phyloP scores from a whole-genome alignment of 352 stramenopile species.

The Hyaloperonospora arabidopsidis region DNA sequence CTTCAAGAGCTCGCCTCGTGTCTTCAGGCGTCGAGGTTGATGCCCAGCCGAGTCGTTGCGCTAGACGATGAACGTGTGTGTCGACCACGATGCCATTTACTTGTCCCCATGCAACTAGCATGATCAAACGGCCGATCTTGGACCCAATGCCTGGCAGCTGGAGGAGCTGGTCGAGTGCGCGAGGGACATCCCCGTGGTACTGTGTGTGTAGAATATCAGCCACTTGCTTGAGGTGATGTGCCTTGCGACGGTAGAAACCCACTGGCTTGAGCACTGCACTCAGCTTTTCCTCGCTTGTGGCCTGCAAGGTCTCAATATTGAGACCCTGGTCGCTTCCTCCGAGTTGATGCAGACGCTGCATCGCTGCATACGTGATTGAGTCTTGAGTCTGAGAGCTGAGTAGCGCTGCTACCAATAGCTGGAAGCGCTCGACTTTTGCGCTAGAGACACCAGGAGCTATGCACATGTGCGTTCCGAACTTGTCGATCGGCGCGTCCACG shows the following conservation, averaged over 20 bases:
- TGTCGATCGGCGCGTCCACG: constrained; percentile 49
- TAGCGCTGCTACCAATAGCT: constrained; percentile 53
- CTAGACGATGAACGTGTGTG: constrained; percentile 69
- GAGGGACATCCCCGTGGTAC: constrained; percentile 45
- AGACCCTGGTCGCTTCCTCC: constrained; percentile 32
- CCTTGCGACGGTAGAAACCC: constrained; percentile 70
- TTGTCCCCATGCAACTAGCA: constrained; percentile 52
- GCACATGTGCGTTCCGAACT: constrained; percentile 61
- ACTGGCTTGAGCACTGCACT: constrained; percentile 52
- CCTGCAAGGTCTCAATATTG: constrained; percentile 36
- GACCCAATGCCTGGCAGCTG: constrained; percentile 56
- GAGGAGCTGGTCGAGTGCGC: constrained; percentile 33
- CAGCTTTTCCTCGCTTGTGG: constrained; percentile 27
- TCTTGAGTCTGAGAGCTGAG: constrained; percentile 74
- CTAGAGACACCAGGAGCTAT: constrained; percentile 22
- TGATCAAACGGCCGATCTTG: constrained; percentile 65
- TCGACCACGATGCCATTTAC: constrained; percentile 71
- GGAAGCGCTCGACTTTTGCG: constrained; percentile 41
- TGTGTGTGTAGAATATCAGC: constrained; percentile 32
- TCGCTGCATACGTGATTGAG: constrained; percentile 54
- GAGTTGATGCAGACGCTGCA: constrained; percentile 54
- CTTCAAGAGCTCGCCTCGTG: constrained; percentile 45
- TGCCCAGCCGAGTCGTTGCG: constrained; percentile 55
- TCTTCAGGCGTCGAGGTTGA: constrained; percentile 25
- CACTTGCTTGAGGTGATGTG: constrained; percentile 50